These are phyloP conservation scores for Trichoderma citrinoviride DNA, from an alignment of 2,329 filamentous ascomycete genomes.

Conservation along the genomic window DNA sequence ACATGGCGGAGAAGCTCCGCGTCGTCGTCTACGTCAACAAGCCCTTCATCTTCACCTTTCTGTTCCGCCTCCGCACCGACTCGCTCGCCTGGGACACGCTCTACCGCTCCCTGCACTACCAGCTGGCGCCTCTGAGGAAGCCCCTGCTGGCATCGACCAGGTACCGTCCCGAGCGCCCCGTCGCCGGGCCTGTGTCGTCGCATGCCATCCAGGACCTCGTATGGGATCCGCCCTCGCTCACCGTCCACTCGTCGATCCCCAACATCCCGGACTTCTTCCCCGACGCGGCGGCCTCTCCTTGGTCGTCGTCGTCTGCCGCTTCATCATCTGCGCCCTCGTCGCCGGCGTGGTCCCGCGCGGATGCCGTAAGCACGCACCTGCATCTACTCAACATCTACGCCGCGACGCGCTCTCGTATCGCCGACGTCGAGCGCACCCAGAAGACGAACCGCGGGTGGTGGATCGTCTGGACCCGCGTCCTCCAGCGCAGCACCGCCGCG, in stretches of 20 bases:
- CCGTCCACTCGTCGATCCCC: slow-evolving; percentile 63
- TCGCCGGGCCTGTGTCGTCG: slow-evolving; percentile 31
- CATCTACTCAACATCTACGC: slow-evolving; percentile 59
- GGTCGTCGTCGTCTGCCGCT: not conserved
- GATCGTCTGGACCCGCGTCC: slow-evolving; percentile 63
- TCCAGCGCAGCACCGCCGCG: slow-evolving; percentile 38
- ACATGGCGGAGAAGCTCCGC: slow-evolving; percentile 57
- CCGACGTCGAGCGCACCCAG: slow-evolving; percentile 58
- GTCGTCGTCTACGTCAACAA: slow-evolving; percentile 71
- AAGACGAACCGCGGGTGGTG: slow-evolving; percentile 68
- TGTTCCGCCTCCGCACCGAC: slow-evolving; percentile 61
- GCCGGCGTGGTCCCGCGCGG: slow-evolving; percentile 55
- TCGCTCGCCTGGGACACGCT: slow-evolving; percentile 55
- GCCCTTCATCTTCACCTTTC: slow-evolving; percentile 74
- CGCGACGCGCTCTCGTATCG: slow-evolving; percentile 41
- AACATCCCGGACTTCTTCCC: slow-evolving; percentile 55
- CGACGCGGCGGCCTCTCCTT: not conserved
- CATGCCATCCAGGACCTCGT: slow-evolving; percentile 58
- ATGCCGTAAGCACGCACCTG: slow-evolving; percentile 63
- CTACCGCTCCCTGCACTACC: slow-evolving; percentile 59
- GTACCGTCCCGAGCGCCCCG: slow-evolving; percentile 52
- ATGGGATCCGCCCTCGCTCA: slow-evolving; percentile 57
- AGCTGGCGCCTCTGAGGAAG: slow-evolving; percentile 58
- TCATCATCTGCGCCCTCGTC: slow-evolving; percentile 15
- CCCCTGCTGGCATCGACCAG: slow-evolving; percentile 55